Evolutionary conservation across 2,329 filamentous ascomycete species (phyloP).

Genomic region (Fusarium sp.): DNA sequence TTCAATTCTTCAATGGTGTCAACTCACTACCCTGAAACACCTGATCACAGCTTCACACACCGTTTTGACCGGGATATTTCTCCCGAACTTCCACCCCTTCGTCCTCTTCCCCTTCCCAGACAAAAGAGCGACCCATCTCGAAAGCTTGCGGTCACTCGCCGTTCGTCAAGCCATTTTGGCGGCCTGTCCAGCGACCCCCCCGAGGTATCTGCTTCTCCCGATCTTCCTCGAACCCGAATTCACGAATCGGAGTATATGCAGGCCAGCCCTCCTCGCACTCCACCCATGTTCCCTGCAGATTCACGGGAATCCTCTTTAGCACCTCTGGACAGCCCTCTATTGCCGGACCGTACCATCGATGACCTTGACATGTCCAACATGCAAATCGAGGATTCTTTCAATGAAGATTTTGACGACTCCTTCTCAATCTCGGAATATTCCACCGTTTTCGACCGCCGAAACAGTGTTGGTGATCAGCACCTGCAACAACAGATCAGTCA

Average conservation of each 20-base stretch:
- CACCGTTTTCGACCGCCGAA: slow-evolving; percentile 45
- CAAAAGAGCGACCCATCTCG: slow-evolving; percentile 53
- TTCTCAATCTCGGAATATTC: slow-evolving; percentile 52
- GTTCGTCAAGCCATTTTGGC: slow-evolving; percentile 55
- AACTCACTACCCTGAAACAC: slow-evolving; percentile 37
- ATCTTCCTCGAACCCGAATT: slow-evolving; percentile 48
- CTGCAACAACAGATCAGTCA: slow-evolving; percentile 84
- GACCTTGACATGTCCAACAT: slow-evolving; percentile 57
- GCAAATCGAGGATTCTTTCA: slow-evolving; percentile 59
- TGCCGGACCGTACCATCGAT: slow-evolving; percentile 58
- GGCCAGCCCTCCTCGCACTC: slow-evolving; percentile 64
- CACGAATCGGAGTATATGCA: slow-evolving; percentile 54
- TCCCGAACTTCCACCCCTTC: slow-evolving; percentile 55
- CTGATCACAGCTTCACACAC: slow-evolving; percentile 36
- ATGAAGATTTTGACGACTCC: slow-evolving; percentile 63
- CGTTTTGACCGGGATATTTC: slow-evolving; percentile 50
- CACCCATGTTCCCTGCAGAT: slow-evolving; percentile 51
- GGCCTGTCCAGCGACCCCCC: slow-evolving; percentile 59
- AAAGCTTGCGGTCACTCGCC: slow-evolving; percentile 57
- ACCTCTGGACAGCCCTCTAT: slow-evolving; percentile 62
- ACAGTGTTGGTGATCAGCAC: slow-evolving; percentile 70
- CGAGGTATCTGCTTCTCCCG: slow-evolving; percentile 61
- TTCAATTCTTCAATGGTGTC: slow-evolving; percentile 21
- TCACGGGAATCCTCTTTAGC: slow-evolving; percentile 53
- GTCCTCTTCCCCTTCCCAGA: slow-evolving; percentile 45